Evolutionary conservation across 805 yeast genomes (phyloP).

Genomic region (Monosporozyma aquatica): DNA sequence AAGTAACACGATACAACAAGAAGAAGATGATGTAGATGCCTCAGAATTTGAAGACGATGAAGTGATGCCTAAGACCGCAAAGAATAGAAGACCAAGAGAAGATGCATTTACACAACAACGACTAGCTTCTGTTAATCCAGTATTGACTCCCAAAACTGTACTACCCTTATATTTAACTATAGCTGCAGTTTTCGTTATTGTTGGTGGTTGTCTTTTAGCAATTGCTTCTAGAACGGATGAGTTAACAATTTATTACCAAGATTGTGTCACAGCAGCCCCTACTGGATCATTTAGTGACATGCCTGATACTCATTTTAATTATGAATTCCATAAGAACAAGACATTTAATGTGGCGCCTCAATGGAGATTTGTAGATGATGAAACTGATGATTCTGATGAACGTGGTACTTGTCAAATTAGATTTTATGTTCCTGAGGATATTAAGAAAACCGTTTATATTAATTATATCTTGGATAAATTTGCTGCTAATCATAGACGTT

Average conservation of each 20-base stretch:
- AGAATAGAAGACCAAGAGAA: constrained; percentile 57
- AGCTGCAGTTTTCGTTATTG: constrained; percentile 77
- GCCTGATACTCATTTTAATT: constrained; percentile 46
- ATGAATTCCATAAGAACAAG: constrained; percentile 45
- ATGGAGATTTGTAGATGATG: constrained; percentile 52
- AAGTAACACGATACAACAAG: constrained; percentile 13
- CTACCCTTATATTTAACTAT: constrained; percentile 68
- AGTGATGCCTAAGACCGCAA: constrained; percentile 33
- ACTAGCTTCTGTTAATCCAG: constrained; percentile 57
- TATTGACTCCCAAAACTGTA: constrained; percentile 82
- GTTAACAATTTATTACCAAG: constrained; percentile 62
- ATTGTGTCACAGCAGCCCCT: constrained; percentile 51
- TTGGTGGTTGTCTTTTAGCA: constrained; percentile 75
- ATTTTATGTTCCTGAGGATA: constrained; percentile 61
- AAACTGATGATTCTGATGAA: constrained; percentile 41
- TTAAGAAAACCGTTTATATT: constrained; percentile 65
- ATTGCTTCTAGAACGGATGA: constrained; percentile 67
- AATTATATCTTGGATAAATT: constrained; percentile 83
- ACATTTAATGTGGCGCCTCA: constrained; percentile 38
- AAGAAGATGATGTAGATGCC: constrained; percentile 29
- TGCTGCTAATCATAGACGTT: constrained; percentile 90
- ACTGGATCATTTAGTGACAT: constrained; percentile 38
- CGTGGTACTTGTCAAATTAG: constrained; percentile 58
- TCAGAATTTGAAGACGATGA: constrained; percentile 34
- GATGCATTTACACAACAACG: constrained; percentile 68